Evolutionary conservation across 2,329 filamentous ascomycete species (phyloP), one percentile per base, ranked within the genome.

Genomic region (Chaetomium globosum): DNA sequence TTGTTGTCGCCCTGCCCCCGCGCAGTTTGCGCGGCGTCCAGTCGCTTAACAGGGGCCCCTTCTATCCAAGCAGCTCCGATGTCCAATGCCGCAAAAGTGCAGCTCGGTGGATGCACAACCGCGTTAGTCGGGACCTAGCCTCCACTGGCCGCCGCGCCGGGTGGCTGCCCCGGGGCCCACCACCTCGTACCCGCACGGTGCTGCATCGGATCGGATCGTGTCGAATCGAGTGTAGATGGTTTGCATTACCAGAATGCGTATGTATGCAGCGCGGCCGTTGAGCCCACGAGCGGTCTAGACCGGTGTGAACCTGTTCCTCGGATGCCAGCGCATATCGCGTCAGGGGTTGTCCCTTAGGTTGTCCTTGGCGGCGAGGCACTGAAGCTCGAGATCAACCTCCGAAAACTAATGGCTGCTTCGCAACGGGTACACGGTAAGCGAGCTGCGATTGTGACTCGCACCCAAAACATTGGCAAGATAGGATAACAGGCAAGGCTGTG

Each of bases 171-270:
- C 53, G 53, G 39, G 39, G 1, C 23, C 7, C 26, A 26, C 26
- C 26, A 21, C 7, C 13, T 13, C 12, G 16, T 8, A 49, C 30
- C 12, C n/a, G 19, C 49, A 49, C 28, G 4, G 9, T 13, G 49
- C 58, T 23, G 58, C 48, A 52, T 62, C 43, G 52, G 39, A 57
- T 48, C 36, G 39, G 36, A 51, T 26, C 43, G 28, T 19, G 53
- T 57, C 39, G 19, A 31, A 26, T 56, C 39, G 60, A 36, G 52
- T 49, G 26, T 21, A 49, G 49, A 51, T 48, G 46, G 52, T 49
- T 48, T 55, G 53, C 31, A 55, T 55, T 33, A 2, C 19, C 21
- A 28, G 21, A 43, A 36, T 12, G 33, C 33, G 26, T 36, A 10
- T 10, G 39, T 43, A 26, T 52, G 49, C 49, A 28, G 5, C 16